These are phyloP conservation scores for Periconia sp. DNA, from an alignment of 2,329 filamentous ascomycete species.

Conservation along the genomic window DNA sequence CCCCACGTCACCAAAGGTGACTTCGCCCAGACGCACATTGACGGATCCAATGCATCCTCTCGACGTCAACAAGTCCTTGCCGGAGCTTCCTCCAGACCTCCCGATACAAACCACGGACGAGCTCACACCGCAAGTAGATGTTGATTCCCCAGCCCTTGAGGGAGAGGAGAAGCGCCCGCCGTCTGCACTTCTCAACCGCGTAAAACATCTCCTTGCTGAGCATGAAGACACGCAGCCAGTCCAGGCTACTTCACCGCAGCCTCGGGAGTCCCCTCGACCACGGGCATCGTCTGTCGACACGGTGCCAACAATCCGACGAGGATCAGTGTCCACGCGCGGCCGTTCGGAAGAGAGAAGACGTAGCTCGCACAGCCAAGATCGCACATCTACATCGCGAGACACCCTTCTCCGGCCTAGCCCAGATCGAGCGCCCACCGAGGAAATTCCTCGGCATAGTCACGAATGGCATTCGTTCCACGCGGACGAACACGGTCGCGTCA, in stretches of 20 bases:
- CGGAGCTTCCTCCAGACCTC: slow-evolving; percentile 19
- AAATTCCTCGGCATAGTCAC: slow-evolving; percentile 35
- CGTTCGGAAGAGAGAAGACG: slow-evolving; percentile 35
- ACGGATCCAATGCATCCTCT: slow-evolving; percentile 11
- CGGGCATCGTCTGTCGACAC: slow-evolving; percentile 23
- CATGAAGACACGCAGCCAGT: slow-evolving; percentile 18
- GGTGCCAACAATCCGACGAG: slow-evolving; percentile 26
- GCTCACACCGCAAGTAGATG: slow-evolving; percentile 13
- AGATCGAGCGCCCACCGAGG: slow-evolving; percentile 36
- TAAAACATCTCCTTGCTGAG: slow-evolving; percentile 28
- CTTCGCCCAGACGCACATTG: slow-evolving; percentile 10
- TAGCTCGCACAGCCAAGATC: slow-evolving; percentile 36
- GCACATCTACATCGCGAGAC: slow-evolving; percentile 35
- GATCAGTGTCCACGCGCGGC: slow-evolving; percentile 31
- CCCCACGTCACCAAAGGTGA: slow-evolving; percentile 22
- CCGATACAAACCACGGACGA: slow-evolving; percentile 8
- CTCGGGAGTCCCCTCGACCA: slow-evolving; percentile 16
- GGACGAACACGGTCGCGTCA: slow-evolving; percentile 42
- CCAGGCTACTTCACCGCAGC: slow-evolving; percentile 8
- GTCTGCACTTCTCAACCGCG: slow-evolving; percentile 31
- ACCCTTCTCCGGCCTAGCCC: slow-evolving; percentile 24
- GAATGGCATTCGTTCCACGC: slow-evolving; percentile 38
- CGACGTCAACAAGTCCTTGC: slow-evolving; percentile 30
- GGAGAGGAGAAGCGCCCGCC: slow-evolving; percentile 27
- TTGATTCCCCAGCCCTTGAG: slow-evolving; percentile 8